These are phyloP conservation scores for Pleurotus salmoneostramineus DNA, from an alignment of 768 basidiomycete species.

Conservation along the genomic window DNA sequence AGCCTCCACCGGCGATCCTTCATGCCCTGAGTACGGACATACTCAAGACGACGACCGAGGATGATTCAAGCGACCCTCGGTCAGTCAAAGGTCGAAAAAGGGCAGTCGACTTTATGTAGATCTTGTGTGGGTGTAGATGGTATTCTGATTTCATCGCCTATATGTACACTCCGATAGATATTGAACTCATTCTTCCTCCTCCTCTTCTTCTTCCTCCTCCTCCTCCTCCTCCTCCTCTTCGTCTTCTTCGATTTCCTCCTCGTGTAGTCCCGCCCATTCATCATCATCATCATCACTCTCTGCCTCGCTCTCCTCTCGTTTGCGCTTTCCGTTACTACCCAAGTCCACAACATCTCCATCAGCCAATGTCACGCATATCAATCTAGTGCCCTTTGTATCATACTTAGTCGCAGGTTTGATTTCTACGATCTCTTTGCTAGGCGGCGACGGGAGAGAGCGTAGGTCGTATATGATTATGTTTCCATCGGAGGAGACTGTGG, in stretches of 20 bases:
- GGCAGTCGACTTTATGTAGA: conserved; percentile 73
- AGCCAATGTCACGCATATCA: conserved; percentile 71
- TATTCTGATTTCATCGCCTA: background rate
- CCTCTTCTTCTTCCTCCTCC: conserved; percentile 20
- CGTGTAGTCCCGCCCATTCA: conserved; percentile 14
- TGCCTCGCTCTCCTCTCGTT: conserved; percentile 23
- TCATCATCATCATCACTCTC: conserved; percentile 28
- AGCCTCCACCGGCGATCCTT: conserved; percentile 48
- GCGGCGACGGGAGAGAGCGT: conserved; percentile 34
- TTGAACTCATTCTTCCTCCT: no score
- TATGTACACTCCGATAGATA: no score
- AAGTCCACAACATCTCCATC: conserved; percentile 34
- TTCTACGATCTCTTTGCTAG: conserved; percentile 21
- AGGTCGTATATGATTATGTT: conserved; percentile 76
- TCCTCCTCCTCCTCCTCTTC: conserved; percentile 26
- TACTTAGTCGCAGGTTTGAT: conserved; percentile 62
- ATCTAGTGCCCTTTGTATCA: conserved; percentile 80
- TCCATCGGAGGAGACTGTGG: conserved; percentile 90
- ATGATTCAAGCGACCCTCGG: conserved; percentile 14
- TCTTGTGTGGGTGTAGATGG: background rate
- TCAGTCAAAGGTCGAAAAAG: conserved; percentile 53
- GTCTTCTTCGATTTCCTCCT: conserved; percentile 19
- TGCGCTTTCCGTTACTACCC: conserved; percentile 22
- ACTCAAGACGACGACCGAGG: background rate
- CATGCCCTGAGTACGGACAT: conserved; percentile 24